Percentiles rank a stretch among this genome's conserved stretches.
These are phyloP conservation scores for Starmerella vitae DNA, from an alignment of 805 yeast species.

Conservation along the genomic window DNA sequence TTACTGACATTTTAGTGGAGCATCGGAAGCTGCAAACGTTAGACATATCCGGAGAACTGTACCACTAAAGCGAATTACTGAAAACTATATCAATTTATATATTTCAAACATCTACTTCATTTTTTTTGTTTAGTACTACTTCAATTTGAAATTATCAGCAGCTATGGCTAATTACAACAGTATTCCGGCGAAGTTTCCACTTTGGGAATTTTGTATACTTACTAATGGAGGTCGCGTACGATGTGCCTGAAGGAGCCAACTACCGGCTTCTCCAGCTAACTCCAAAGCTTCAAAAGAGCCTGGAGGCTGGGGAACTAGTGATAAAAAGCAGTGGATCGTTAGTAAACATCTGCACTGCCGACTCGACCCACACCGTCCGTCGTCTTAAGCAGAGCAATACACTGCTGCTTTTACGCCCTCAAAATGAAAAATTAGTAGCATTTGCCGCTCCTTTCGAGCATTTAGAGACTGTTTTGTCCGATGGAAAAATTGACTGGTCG, in stretches of 20 bases:
- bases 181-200: too few relatives aligned
- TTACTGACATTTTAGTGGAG: too few relatives aligned
- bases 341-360: constrained; percentile 16
- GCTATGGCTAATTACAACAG: too few relatives aligned
- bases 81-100: too few relatives aligned
- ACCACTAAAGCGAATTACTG: too few relatives aligned
- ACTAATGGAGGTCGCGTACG: constrained; percentile 1
- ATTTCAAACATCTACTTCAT: too few relatives aligned
- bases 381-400: constrained; percentile 64
- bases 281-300: constrained; percentile 20
- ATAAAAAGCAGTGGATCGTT: constrained; percentile 10
- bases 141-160: too few relatives aligned
- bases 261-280: constrained; percentile 23
- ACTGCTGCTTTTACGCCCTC: constrained; percentile 38
- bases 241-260: constrained; percentile 1
- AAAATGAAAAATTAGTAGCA: constrained; percentile 10
- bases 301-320: constrained; percentile 13
- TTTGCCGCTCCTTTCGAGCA: constrained; percentile 21
- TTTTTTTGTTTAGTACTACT: too few relatives aligned
- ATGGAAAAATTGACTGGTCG: constrained; percentile 18
- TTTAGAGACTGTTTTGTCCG: constrained; percentile 18
- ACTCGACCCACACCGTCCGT: constrained; percentile 15
- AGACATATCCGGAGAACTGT: too few relatives aligned
- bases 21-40: too few relatives aligned
- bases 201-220: too few relatives aligned